Evolutionary conservation across 2,329 filamentous ascomycete genomes (phyloP), one percentile per base, ranked within the genome.

Genomic region (Aspergillus aculeatus): DNA sequence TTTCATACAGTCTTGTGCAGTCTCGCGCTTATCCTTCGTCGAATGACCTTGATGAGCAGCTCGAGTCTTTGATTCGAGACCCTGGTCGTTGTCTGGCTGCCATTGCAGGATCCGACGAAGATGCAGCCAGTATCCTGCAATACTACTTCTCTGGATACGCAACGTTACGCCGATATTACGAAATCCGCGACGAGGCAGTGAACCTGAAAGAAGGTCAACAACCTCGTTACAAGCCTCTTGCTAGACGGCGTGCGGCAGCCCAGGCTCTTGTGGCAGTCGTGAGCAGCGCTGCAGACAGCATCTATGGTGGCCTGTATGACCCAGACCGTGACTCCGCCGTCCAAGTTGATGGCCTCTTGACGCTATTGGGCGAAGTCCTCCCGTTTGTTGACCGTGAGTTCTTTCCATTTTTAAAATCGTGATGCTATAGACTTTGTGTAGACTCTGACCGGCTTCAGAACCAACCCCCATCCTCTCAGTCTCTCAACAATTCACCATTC

Each of bases 91-190:
- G 90, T 0, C 81, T 98, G 3, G 86, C 88, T 57, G 81, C 85
- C 31, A 86, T 94, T 56, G 90, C 91, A 5, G 83, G 84, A 26
- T 83, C 89, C 56, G 94, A 97, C 68, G 79, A 89, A 32, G 89
- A 93, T 71, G 93, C 92, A 7, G 94, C 93, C 9, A 84, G 90
- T 66, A 84, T 96, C 11, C 82, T 98, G 3, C 91, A 93, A 50
- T 90, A 89, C 62, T 89, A 93, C 77, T 86, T 97, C 10, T 95
- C 91, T 72, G 94, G 94, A 23, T 98, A 98, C 70, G 94, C 93
- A 23, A 96, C 92, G 0, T 81, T 98, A 21, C 89, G 94, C 38
- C 89, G 88, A 66, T 97, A 94, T 79, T 98, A 96, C 75, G 89
- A 93, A 63, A 83, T 93, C n/a, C 86, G 94, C 52, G 94, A 98